Evolutionary conservation across 2,329 filamentous ascomycete species (phyloP).

Genomic region (Apiospora pterosperma): DNA sequence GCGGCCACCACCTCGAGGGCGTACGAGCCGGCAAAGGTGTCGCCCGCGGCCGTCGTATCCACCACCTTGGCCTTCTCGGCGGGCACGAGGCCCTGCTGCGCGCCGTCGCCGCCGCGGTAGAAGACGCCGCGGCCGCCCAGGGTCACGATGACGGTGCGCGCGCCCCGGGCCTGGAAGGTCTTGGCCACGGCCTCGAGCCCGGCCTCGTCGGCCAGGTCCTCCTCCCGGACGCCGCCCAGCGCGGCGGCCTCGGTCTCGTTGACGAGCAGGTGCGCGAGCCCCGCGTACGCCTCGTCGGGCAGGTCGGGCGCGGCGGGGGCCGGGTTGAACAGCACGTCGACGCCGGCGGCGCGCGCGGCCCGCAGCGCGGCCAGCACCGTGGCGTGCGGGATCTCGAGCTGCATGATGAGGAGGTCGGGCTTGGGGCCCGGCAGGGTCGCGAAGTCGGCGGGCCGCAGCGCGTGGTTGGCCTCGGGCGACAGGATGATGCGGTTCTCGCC

Average conservation of each 20-base stretch:
- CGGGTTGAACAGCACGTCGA: constrained; percentile 77
- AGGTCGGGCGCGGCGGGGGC: constrained; percentile 67
- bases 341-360: constrained; percentile 41
- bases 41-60: constrained; percentile 90
- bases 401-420: constrained; percentile 68
- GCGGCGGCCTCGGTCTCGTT: constrained; percentile 88
- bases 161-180: constrained; percentile 66
- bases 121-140: constrained; percentile 78
- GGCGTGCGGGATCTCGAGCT: constrained; percentile 70
- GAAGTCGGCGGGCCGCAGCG: constrained; percentile 35
- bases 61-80: constrained; percentile 74
- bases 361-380: constrained; percentile 61
- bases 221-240: constrained; percentile 55
- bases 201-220: constrained; percentile 42
- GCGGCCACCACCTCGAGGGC: constrained; percentile 65
- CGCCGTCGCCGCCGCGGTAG: constrained; percentile 47
- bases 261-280: constrained; percentile 75
- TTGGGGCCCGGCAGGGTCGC: constrained; percentile 25
- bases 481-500: constrained; percentile 77
- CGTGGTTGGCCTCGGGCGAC: constrained; percentile 67
- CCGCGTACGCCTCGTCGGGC: constrained; percentile 61
- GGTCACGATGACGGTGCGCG: constrained; percentile 77
- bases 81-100: constrained; percentile 44
- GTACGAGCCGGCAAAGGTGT: constrained; percentile 91
- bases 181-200: constrained; percentile 46